These are phyloP conservation scores for Keithomyces neogunnii DNA, from an alignment of 2,329 filamentous ascomycete genomes.

Conservation along the genomic window DNA sequence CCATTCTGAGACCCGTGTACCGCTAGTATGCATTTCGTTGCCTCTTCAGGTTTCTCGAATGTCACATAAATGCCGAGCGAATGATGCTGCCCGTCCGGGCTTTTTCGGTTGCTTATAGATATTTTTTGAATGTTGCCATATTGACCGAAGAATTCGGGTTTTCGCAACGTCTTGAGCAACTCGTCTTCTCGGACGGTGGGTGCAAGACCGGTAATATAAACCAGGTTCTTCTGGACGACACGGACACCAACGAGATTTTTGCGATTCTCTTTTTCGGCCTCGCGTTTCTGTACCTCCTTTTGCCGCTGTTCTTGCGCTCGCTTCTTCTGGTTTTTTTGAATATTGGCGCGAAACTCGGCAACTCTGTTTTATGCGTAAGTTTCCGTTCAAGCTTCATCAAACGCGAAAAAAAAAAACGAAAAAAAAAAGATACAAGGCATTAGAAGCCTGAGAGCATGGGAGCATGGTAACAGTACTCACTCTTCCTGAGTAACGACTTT, in stretches of 20 bases:
- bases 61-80: conserved; percentile 98
- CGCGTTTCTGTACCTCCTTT: conserved; percentile 92
- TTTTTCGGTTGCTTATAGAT: conserved; percentile 93
- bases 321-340: conserved; percentile 88
- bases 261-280: conserved; percentile 89
- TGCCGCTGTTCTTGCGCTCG: conserved; percentile 75
- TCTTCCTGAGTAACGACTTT: conserved; percentile 93
- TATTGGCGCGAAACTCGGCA: conserved; percentile 66
- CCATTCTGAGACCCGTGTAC: conserved; percentile 91
- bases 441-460: not conserved
- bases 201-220: conserved; percentile 92
- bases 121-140: conserved; percentile 99
- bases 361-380: conserved; percentile 36
- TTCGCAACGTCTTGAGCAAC: conserved; percentile 80
- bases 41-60: conserved; percentile 85
- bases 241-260: conserved; percentile 94
- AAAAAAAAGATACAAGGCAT: not conserved
- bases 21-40: conserved; percentile 78
- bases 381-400: no score
- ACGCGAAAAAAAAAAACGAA: no score
- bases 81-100: conserved; percentile 63
- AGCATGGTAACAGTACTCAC: conserved; percentile 42
- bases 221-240: conserved; percentile 96
- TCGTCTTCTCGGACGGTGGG: conserved; percentile 90
- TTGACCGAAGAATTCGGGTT: conserved; percentile 91